These are phyloP conservation scores for Pythium coloratum DNA, from an alignment of 352 stramenopile species.

Conservation along the genomic window DNA sequence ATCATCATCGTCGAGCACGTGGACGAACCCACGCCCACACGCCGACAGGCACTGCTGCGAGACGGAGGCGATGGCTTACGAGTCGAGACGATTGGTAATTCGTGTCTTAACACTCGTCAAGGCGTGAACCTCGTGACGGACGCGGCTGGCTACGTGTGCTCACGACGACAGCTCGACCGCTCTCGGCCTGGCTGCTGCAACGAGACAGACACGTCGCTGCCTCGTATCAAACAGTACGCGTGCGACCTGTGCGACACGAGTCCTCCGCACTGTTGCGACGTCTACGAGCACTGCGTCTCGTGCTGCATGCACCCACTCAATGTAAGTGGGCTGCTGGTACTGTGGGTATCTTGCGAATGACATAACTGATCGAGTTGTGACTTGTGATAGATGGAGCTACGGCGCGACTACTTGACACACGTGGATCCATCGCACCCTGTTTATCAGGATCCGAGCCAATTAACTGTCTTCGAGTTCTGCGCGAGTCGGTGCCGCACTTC, in stretches of 20 bases:
- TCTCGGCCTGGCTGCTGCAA: slow-evolving; percentile 58
- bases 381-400: slow-evolving; percentile 42
- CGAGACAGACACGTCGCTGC: slow-evolving; percentile 46
- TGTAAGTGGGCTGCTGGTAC: slow-evolving; percentile 24
- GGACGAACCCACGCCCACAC: slow-evolving; percentile 26
- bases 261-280: slow-evolving; percentile 65
- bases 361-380: too few relatives aligned
- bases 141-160: slow-evolving; percentile 59
- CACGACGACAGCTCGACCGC: slow-evolving; percentile 42
- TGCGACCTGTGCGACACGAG: slow-evolving; percentile 67
- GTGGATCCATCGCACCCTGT: slow-evolving; percentile 59
- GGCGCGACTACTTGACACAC: slow-evolving; percentile 59
- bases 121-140: slow-evolving; percentile 51
- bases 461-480: slow-evolving; percentile 75
- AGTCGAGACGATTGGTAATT: slow-evolving; percentile 31
- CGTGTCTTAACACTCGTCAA: slow-evolving; percentile 62
- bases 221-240: slow-evolving; percentile 57
- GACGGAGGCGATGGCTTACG: slow-evolving; percentile 51
- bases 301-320: slow-evolving; percentile 84
- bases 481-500: slow-evolving; percentile 73
- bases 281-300: slow-evolving; percentile 72
- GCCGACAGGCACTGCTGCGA: slow-evolving; percentile 45
- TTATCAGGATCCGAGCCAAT: slow-evolving; percentile 49
- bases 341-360: too few relatives aligned
- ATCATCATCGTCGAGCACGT: slow-evolving; percentile 58